Base-by-base conservation (phyloP, 192 early-diverging fungal genomes). In the Umbelopsis sp. region DNA sequence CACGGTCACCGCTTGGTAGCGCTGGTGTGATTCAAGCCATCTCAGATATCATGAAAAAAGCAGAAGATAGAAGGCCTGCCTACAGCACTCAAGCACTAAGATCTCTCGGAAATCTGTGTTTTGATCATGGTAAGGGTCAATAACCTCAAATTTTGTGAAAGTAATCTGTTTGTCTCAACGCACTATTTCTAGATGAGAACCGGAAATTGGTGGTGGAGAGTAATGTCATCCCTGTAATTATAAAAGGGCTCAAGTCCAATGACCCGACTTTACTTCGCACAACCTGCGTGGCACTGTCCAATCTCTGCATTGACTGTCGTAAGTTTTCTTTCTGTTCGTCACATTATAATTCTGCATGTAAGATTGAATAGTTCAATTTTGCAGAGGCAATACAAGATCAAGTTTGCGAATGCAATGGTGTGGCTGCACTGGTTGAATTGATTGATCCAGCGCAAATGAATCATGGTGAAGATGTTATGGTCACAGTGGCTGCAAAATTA, bases 291-390 rank as follows among this genome's bases (percentile, higher is more conserved):
- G 80, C 83, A 16, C 79, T 84, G 50, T 68, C 86, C 30, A 87
- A 87, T 45, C 73, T 75, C 8, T 80, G 82, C 10, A 78, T 87
- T 70, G 70, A 82, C 46, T 84, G 79, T 35, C 78, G 86, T 87
- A 81, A 64, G 46, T 41, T 41, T 41, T 6, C 37, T 41, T 20
- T 3, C 18, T 4, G 2, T 25, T 25, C 69, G 64, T 15, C 1
- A 15, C n/a, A 51, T 27, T 7, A 20, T 1, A 46, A 64, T 35
- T 21, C 4, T 25, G 55, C 47, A 50, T 22, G 12, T 16, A 11
- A 49, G 46, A 0, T 45, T 37, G 46, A 16, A 48, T 52, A 50
- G 58, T 20, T 58, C 49, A 22, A 16, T 51, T n/a, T 46, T 37
- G 25, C 41, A 85, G 84, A 83, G 61, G 78, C 78, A 49, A 81